Evolutionary conservation across 768 basidiomycete genomes (phyloP), one percentile per base, ranked within the genome.

Genomic region (Tulasnella sp.): DNA sequence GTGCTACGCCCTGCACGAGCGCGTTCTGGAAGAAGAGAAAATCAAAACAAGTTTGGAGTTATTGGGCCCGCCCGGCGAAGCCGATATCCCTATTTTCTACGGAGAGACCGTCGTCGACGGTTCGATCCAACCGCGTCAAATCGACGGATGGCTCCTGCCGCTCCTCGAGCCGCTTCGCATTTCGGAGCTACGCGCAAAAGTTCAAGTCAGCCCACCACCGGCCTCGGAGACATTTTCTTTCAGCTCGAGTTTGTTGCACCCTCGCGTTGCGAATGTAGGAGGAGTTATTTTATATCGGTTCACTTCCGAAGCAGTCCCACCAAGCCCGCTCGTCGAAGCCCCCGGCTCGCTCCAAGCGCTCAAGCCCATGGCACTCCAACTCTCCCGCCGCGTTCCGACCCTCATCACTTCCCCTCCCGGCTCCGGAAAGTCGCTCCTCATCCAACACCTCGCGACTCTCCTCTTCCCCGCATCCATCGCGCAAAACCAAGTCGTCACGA

Each of bases 341-440:
- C 86, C 89, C 0, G 24, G 93, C 1, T 88, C 92, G 3, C 86
- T 88, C 2, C 75, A 86, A 24, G 88, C 92, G 1, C 88, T 97
- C 10, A 90, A 88, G 8, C 84, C 87, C 21, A 87, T 98, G 44
- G 91, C 92, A 0, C 83, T 91, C 18, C 88, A 91, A 79, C 82
- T 92, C 2, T 92, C 92, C 0, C 87, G 91, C 56, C 90, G 92
- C 3, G 85, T 92, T 0, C 97, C 98, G 4, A 90, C 90, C 16
- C 91, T 99, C 19, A 84, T 99, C 21, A 93, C 95, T 1, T 95
- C 96, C 0, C 86, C 94, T 0, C 92, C 96, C 0, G 97, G 96
- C 1, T 91, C 94, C 1, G 98, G 98, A 74, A 99, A 99, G 84
- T 90, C 92, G 0, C 87, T 95, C 7, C 85, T 96, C 19, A 86